These are phyloP conservation scores for Purshia tridentata DNA, from an alignment of 306 rosid genomes.

Conservation along the genomic window DNA sequence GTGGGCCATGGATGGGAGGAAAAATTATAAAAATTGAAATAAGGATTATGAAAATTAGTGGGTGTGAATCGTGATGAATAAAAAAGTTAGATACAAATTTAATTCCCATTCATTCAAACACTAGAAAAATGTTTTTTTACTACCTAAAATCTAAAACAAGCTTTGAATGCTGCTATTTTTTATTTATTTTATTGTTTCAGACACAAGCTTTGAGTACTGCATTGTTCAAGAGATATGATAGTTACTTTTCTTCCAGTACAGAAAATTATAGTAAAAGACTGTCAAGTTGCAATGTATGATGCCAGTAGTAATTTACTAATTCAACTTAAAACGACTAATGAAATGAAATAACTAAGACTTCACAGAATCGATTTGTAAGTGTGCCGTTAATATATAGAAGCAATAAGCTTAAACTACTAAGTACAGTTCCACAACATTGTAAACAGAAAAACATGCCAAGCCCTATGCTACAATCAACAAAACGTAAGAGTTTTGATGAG, in stretches of 20 bases:
- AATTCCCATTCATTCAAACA: neutral
- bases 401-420: conserved; percentile 43
- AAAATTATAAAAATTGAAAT: no score
- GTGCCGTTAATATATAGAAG: conserved; percentile 18
- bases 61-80: neutral
- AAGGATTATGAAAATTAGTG: no score
- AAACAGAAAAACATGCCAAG: conserved; percentile 39
- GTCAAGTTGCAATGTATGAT: neutral
- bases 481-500: conserved; percentile 28
- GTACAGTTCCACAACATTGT: conserved; percentile 24
- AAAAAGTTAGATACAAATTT: neutral
- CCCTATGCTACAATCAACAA: conserved; percentile 44
- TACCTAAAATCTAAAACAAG: no score
- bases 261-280: neutral
- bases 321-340: no score
- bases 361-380: neutral
- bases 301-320: neutral
- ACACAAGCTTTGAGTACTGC: no score
- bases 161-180: no score
- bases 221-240: no score
- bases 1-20: no score
- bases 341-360: neutral
- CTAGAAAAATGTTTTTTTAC: neutral
- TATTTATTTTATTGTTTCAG: no score
- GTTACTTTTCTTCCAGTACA: no score